These are phyloP conservation scores for Diaporthe eres DNA, from an alignment of 2,329 filamentous ascomycete genomes.

Conservation along the genomic window DNA sequence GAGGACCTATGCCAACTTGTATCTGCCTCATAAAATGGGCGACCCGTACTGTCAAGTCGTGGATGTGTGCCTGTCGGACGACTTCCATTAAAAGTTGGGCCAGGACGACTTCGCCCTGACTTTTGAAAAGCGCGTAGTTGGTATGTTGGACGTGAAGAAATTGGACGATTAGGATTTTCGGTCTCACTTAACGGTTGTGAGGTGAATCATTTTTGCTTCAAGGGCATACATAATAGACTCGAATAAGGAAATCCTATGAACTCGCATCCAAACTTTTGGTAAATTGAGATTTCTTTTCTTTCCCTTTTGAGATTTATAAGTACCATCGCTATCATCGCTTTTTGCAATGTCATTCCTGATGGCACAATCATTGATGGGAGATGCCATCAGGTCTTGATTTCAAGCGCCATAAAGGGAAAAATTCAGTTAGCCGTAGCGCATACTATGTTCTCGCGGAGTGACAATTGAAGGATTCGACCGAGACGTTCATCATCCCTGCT, in stretches of 20 bases:
- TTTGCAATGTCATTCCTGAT: no score
- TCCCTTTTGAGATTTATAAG: no score
- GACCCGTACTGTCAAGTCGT: background rate
- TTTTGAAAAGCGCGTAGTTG: background rate
- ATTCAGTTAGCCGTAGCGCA: background rate
- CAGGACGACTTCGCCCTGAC: background rate
- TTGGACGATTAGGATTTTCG: background rate
- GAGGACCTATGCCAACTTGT: background rate
- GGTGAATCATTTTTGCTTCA: no score
- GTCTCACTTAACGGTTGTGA: no score
- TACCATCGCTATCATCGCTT: no score
- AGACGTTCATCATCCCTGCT: background rate
- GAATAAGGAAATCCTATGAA: no score
- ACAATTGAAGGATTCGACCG: background rate
- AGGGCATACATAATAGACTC: no score
- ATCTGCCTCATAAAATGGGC: background rate
- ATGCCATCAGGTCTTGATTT: no score
- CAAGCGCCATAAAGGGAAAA: background rate
- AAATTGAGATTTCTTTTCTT: no score
- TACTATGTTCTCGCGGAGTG: background rate
- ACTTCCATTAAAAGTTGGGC: background rate
- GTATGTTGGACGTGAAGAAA: background rate
- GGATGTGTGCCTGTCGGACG: background rate
- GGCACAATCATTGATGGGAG: no score
- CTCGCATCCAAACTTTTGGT: no score